phyloP scores from a whole-genome alignment of 441 rosid species.

The Melastoma candidum region DNA sequence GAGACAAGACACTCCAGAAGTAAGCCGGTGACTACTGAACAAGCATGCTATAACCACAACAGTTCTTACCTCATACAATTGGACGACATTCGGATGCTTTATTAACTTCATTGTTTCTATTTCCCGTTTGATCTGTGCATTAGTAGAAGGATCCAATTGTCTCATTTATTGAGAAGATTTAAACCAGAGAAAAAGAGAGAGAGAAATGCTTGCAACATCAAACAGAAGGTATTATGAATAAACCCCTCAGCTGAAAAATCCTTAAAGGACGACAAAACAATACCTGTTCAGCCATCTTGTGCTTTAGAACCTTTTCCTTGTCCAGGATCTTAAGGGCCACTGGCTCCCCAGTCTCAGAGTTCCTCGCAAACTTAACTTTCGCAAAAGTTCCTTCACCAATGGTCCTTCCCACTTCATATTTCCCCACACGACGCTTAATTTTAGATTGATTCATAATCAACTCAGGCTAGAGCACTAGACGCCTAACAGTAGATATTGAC shows the following conservation, averaged over 20 bases:
- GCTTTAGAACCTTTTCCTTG: slow-evolving; percentile 91
- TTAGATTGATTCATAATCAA: slow-evolving; percentile 65
- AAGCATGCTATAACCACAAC: too few species aligned
- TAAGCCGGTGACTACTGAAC: too few species aligned
- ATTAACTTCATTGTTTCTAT: slow-evolving; percentile 83
- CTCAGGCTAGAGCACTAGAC: slow-evolving; percentile 1
- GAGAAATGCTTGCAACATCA: too few species aligned
- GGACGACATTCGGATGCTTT: slow-evolving; percentile 91
- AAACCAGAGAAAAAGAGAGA: too few species aligned
- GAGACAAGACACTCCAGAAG: too few species aligned
- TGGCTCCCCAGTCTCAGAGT: slow-evolving; percentile 68
- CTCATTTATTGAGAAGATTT: too few species aligned
- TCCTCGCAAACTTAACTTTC: slow-evolving; percentile 87
- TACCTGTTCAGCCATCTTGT: slow-evolving; percentile 98
- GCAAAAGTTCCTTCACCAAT: slow-evolving; percentile 98
- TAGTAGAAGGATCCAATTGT: slow-evolving; percentile 1
- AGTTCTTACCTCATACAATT: slow-evolving; percentile 48
- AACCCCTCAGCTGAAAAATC: neutral
- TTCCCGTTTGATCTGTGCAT: slow-evolving; percentile 72
- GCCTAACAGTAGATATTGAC: too few species aligned
- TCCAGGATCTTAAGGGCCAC: slow-evolving; percentile 96
- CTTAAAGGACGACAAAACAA: slow-evolving; percentile 5
- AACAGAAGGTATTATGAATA: neutral
- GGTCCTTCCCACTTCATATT: slow-evolving; percentile 89
- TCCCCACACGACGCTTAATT: slow-evolving; percentile 78